Percentiles rank a stretch among this genome's conserved stretches.
These are phyloP conservation scores for Solanum verrucosum DNA, from an alignment of 257 asterid genomes.

Conservation along the genomic window DNA sequence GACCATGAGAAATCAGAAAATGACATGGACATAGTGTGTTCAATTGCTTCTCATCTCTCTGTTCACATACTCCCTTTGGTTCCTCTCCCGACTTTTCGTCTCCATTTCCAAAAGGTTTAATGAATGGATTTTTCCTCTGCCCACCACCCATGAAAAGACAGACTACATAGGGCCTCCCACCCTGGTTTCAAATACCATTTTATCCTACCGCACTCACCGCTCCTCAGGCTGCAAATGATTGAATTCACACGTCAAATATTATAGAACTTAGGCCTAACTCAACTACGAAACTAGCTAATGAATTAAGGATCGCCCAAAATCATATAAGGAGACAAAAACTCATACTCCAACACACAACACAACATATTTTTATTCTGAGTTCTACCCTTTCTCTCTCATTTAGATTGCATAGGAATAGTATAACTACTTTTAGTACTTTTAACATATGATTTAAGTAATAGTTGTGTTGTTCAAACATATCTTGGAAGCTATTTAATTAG, in stretches of 20 bases:
- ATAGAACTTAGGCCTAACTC: background rate
- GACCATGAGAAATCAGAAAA: background rate
- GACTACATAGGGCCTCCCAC: background rate
- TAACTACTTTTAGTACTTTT: background rate
- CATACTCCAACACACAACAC: background rate
- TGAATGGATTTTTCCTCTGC: background rate
- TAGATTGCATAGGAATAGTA: background rate
- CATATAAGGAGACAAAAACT: background rate
- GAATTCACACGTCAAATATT: background rate
- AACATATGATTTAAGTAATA: background rate
- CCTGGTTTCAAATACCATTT: background rate
- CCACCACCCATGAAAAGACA: background rate
- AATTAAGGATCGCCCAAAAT: background rate
- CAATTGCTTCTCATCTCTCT: background rate
- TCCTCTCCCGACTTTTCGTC: background rate
- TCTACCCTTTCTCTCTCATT: background rate
- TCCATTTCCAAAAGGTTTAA: background rate
- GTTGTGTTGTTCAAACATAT: background rate
- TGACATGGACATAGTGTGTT: background rate
- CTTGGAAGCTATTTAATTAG: background rate
- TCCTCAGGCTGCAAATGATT: background rate
- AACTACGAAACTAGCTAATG: background rate
- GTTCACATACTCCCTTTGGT: background rate
- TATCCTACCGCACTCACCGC: background rate
- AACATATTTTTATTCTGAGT: background rate